phyloP scores from a whole-genome alignment of 768 basidiomycete species.

The Chalciporus pseudorubinellus region DNA sequence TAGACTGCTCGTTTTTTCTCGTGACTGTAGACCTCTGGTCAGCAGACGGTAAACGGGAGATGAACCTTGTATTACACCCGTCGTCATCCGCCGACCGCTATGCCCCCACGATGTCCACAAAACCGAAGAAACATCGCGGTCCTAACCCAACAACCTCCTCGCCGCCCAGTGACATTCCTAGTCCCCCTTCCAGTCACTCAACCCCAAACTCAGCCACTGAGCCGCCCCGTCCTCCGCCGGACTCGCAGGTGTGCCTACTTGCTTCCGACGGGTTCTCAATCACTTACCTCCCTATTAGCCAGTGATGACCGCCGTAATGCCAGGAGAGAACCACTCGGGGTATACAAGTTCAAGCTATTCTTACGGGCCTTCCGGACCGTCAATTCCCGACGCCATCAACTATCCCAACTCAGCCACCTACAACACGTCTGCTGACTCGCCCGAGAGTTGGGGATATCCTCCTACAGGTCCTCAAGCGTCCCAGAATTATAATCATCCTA shows the following conservation, averaged over 20 bases:
- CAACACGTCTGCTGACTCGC: constrained; percentile 40
- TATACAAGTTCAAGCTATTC: constrained; percentile 44
- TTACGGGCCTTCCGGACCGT: constrained; percentile 42
- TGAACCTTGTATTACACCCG: constrained; percentile 88
- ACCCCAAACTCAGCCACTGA: constrained; percentile 49
- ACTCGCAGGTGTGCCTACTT: constrained; percentile 41
- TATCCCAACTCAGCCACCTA: constrained; percentile 46
- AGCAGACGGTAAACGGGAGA: constrained; percentile 73
- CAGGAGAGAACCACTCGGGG: constrained; percentile 33
- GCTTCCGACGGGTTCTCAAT: background rate
- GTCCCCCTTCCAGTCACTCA: constrained; percentile 46
- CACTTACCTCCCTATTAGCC: constrained; percentile 17
- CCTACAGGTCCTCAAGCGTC: constrained; percentile 28
- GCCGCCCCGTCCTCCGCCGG: constrained; percentile 30
- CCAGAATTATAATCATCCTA: constrained; percentile 49
- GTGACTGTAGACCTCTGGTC: constrained; percentile 95
- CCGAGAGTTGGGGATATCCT: constrained; percentile 57
- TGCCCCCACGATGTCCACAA: constrained; percentile 41
- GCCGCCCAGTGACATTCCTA: constrained; percentile 37
- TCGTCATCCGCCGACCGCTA: constrained; percentile 70
- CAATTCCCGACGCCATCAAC: constrained; percentile 39
- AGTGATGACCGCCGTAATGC: constrained; percentile 39
- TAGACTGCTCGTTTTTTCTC: constrained; percentile 86
- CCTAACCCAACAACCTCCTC: constrained; percentile 36
- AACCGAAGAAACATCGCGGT: constrained; percentile 36